These are phyloP conservation scores for Punctularia strigosozonata DNA, from an alignment of 768 basidiomycete genomes.

Conservation along the genomic window DNA sequence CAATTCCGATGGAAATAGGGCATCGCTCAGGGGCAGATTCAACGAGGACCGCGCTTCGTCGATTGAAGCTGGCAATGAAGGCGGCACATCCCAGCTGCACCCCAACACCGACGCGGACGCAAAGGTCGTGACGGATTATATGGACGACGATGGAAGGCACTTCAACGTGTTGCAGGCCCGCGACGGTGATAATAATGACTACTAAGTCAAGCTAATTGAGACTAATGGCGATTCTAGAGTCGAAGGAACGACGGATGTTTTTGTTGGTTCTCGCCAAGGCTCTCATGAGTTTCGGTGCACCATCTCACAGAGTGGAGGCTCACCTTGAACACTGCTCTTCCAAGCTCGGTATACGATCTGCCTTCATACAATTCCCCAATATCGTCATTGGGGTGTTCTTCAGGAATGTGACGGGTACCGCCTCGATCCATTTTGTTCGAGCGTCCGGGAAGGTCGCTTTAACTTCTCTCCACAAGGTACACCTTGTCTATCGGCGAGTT, in stretches of 20 bases:
- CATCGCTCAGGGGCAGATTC: no score
- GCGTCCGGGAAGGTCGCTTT: slow-evolving; percentile 72
- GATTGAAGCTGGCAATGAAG: no score
- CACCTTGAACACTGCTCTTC: slow-evolving; percentile 82
- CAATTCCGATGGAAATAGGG: no score
- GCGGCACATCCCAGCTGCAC: no score
- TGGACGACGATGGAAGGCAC: no score
- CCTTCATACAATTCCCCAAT: slow-evolving; percentile 78
- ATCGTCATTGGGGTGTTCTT: slow-evolving; percentile 84
- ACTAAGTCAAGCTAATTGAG: no score
- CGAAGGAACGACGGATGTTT: slow-evolving; percentile 63
- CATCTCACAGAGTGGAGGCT: slow-evolving; percentile 88
- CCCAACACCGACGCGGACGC: no score
- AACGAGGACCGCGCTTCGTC: no score
- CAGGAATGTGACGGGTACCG: slow-evolving; percentile 80
- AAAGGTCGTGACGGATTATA: no score
- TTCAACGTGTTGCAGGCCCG: no score
- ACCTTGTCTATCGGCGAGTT: slow-evolving; percentile 77
- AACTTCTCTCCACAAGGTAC: slow-evolving; percentile 71
- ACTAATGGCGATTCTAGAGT: no score
- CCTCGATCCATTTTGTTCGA: slow-evolving; percentile 83
- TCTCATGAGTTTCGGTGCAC: slow-evolving; percentile 86
- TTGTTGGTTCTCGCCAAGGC: slow-evolving; percentile 76
- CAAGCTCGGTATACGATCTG: slow-evolving; percentile 84
- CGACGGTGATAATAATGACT: no score